These are phyloP conservation scores for Ophidiomyces ophidiicola DNA, from an alignment of 2,329 filamentous ascomycete genomes.

Conservation along the genomic window DNA sequence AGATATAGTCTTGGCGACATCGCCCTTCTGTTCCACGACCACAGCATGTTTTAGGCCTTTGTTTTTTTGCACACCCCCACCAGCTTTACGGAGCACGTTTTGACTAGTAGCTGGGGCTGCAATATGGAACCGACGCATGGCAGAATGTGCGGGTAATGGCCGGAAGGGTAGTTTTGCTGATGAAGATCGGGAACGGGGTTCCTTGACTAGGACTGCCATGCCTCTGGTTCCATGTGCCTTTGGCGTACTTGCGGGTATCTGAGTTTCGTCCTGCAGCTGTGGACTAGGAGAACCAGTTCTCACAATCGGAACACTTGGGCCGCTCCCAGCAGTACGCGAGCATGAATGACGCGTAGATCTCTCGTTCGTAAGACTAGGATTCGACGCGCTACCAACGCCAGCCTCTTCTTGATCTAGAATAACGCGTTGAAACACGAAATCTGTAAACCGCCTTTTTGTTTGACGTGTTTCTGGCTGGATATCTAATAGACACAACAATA, in stretches of 20 bases:
- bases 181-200: neutral
- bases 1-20: conserved; percentile 24
- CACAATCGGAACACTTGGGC: conserved; percentile 28
- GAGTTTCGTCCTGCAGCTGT: conserved; percentile 28
- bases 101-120: conserved; percentile 20
- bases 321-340: conserved; percentile 13
- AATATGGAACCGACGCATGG: conserved; percentile 32
- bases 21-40: conserved; percentile 30
- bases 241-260: conserved; percentile 10
- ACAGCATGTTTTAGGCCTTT: conserved; percentile 26
- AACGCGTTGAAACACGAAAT: conserved; percentile 37
- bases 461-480: conserved; percentile 35
- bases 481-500: conserved; percentile 21
- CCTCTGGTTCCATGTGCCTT: neutral
- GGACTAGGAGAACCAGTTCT: conserved; percentile 33
- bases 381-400: neutral
- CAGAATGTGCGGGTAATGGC: conserved; percentile 1
- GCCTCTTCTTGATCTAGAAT: conserved; percentile 13
- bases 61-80: conserved; percentile 28
- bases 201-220: neutral
- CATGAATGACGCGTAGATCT: neutral
- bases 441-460: conserved; percentile 38
- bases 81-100: conserved; percentile 18
- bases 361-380: neutral
- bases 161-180: neutral